Base-by-base conservation (phyloP, 2,329 filamentous ascomycete species). In the Fusarium subtropicale region DNA sequence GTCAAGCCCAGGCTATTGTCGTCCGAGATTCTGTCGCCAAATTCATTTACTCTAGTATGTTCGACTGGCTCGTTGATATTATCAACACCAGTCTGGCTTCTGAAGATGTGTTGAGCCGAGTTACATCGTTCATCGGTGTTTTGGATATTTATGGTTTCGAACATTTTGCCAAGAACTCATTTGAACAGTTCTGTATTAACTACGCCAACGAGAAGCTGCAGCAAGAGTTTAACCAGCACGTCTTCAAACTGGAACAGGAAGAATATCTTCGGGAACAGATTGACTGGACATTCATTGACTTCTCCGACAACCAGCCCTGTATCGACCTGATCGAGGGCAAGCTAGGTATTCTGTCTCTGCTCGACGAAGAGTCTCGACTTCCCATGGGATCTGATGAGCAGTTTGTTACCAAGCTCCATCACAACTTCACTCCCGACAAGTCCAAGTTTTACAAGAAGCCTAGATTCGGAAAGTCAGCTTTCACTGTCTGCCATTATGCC, bases 171-270 rank as follows among this genome's bases (percentile, higher is more conserved):
- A 98, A 97, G 85, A 99, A 99, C 83, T 99, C 96, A 1, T 99
- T 99, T 76, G 96, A 99, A 80, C 96, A 99, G 80, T 99, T 99
- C 81, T 99, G 96, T 82, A 99, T 99, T 87, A 99, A 99, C 82
- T 99, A 99, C 77, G 96, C 96, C 81, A 99, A 99, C 81, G 96
- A 99, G 82, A 99, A 99, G 82, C 85, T 99, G 56, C 96, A 99
- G 79, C 96, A 99, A 79, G 95, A 98, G 79, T 99, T 99, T 85
- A 99, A 99, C 81, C 93, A 97, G 79, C 96, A 99, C 77, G 96
- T 99, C 36, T 99, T 99, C 88, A 97, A 98, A 81, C 88, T 99
- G 24, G 96, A 99, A 80, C 96, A 99, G 79, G 96, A 99, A 79
- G 96, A 99, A 80, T 99, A 99, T 78, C 87, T 97, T 41, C 90